Base-by-base conservation (phyloP, 2,329 filamentous ascomycete genomes). In the Chaetomium globosum region DNA sequence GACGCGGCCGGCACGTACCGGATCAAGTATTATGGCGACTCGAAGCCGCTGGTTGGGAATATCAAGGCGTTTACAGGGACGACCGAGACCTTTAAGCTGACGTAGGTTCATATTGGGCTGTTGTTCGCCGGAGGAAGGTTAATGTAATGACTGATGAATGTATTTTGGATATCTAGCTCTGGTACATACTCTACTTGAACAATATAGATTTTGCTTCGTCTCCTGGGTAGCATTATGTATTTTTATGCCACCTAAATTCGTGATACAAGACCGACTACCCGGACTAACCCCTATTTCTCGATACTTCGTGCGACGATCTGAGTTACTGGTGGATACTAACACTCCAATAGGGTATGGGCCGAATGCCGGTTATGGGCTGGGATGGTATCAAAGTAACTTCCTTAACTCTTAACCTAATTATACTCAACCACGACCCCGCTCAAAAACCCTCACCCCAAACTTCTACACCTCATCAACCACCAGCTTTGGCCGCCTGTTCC, bases 381-480 rank as follows among this genome's bases (percentile, higher is more conserved):
- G n/a, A n/a, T n/a, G n/a, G n/a, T n/a, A n/a, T n/a, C n/a, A n/a
- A n/a, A n/a, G n/a, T n/a, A n/a, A n/a, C n/a, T n/a, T n/a, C n/a
- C n/a, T 26, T 43, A 43, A 12, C 10, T 36, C 33, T n/a, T 7
- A 6, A 1, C 4, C n/a, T n/a, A 43, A 1, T 7, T 12, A 12
- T 36, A 10, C 33, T 36, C 7, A 36, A 36, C 43, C 31, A 2
- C 55, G 5, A 5, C 56, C 43, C 28, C 33, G 12, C 21, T 61
- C 55, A 63, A 64, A 80, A 2, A 89, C 82, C 69, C 81, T 80
- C 43, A 77, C 77, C 6, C 90, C 90, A 79, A 92, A 92, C 77
- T 93, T 93, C 90, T 89, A 93, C 23, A 92, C 89, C 76, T 91
- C 85, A 66, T 91, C 88, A n/a, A 93, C 81, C 12, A 83, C 79